phyloP scores from a whole-genome alignment of 306 rosid genomes.

The Elaeagnus macrophylla region DNA sequence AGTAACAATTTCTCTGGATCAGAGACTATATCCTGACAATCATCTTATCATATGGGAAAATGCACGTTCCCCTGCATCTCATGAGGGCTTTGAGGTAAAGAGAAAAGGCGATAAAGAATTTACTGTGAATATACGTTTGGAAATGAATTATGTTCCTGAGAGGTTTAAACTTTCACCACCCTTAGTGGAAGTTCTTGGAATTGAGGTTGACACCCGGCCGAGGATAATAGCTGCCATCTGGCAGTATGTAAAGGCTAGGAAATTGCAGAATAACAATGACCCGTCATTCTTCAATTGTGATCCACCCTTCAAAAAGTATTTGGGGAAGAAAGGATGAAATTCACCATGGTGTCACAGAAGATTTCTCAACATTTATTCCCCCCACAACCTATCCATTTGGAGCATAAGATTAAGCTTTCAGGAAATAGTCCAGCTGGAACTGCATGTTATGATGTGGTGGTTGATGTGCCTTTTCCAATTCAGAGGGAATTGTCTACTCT shows the following conservation, averaged over 20 bases:
- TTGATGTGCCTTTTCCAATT: slow-evolving; percentile 91
- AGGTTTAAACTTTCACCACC: slow-evolving; percentile 85
- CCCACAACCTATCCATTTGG: slow-evolving; percentile 84
- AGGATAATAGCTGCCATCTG: slow-evolving; percentile 92
- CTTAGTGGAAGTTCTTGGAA: slow-evolving; percentile 91
- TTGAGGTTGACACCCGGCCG: slow-evolving; percentile 96
- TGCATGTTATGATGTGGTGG: slow-evolving; percentile 91
- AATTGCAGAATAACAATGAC: slow-evolving; percentile 77
- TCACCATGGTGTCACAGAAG: slow-evolving; percentile 80
- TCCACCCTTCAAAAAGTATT: slow-evolving; percentile 85
- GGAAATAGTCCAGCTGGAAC: slow-evolving; percentile 82
- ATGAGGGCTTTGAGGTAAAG: slow-evolving; percentile 97
- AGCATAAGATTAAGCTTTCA: slow-evolving; percentile 82
- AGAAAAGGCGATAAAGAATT: slow-evolving; percentile 94
- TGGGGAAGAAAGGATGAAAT: slow-evolving; percentile 92
- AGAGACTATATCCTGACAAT: slow-evolving; percentile 82
- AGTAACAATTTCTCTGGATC: slow-evolving; percentile 87
- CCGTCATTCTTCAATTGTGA: slow-evolving; percentile 80
- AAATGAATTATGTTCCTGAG: slow-evolving; percentile 91
- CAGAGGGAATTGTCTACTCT: slow-evolving; percentile 83
- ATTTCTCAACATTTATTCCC: slow-evolving; percentile 83
- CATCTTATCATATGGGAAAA: slow-evolving; percentile 79
- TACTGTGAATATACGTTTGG: slow-evolving; percentile 57
- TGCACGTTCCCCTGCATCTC: slow-evolving; percentile 74
- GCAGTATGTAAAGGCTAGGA: slow-evolving; percentile 99